Evolutionary conservation across 805 yeast species (phyloP), one percentile per base, ranked within the genome.

Genomic region (Jamesozyma jinghongensis): DNA sequence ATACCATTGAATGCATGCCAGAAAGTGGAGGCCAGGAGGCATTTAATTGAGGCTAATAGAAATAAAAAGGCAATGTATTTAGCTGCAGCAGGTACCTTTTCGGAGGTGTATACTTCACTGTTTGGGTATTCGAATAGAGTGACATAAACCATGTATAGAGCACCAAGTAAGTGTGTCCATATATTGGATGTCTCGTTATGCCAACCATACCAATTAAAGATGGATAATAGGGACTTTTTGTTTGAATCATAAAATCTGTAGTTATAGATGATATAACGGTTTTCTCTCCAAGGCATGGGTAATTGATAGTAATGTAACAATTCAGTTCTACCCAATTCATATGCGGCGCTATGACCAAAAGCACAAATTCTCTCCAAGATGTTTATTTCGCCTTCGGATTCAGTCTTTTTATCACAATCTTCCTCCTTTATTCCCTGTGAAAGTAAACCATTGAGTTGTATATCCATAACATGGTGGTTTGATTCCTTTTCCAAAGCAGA

Each of bases 1-100:
- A 86, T 83, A 46, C 86, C 79, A 44, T 82, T 76, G 62, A 86
- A 88, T 3, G 97, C 84, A 62, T 90, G 98, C 97, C 97, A 90
- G 32, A 81, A 64, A 2, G 80, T 77, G 1, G 96, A 86, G 34
- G 90, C 81, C 6, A 76, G 43, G 43, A 90, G 67, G 59, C 97
- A 92, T 49, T 79, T 75, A 47, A 84, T 56, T 13, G 92, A 81
- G 2, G 95, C 86, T 7, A 69, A 47, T 34, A 90, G 63, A 49
- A 85, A 90, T 14, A 78, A 54, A 47, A 75, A 73, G 56, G 84
- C 71, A 18, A 80, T 73, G 29, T 41, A 38, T 35, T 56, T 57
- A 1, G 61, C 58, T 3, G 47, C 49, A 13, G 34, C 18, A 4
- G 65, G 62, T 7, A 72, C 40, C 39, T 74, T 72, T 54, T 73